Percentiles rank a stretch among this genome's conserved stretches.
phyloP scores from a whole-genome alignment of 2,329 filamentous ascomycete species.

The Gliomastix tumulicola region DNA sequence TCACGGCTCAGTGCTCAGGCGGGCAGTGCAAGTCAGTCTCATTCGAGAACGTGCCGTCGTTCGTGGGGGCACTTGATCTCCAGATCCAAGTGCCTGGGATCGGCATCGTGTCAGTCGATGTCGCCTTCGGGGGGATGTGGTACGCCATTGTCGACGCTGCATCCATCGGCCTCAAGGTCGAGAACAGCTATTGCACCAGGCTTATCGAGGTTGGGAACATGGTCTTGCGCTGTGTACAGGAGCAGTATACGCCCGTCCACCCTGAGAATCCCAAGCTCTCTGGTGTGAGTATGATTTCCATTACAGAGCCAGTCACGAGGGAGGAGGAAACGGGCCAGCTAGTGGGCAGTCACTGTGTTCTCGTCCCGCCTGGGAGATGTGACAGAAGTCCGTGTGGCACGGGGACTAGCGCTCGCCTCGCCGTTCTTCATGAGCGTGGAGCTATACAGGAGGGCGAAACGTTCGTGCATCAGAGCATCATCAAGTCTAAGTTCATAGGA shows the following conservation, averaged over 20 bases:
- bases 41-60: constrained; percentile 36
- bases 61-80: constrained; percentile 30
- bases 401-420: constrained; percentile 31
- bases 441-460: constrained; percentile 22
- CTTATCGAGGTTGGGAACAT: constrained; percentile 32
- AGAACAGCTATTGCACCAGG: constrained; percentile 18
- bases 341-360: constrained; percentile 29
- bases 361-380: constrained; percentile 33
- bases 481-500: constrained; percentile 29
- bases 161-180: constrained; percentile 24
- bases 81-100: constrained; percentile 30
- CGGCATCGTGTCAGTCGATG: constrained; percentile 29
- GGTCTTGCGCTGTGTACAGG: constrained; percentile 31
- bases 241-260: constrained; percentile 26
- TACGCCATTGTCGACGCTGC: constrained; percentile 32
- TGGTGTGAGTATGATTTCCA: constrained; percentile 31
- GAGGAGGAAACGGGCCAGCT: too few species aligned
- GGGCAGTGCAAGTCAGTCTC: constrained; percentile 35
- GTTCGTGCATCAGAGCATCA: constrained; percentile 28
- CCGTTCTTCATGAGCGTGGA: constrained; percentile 29
- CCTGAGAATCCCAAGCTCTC: constrained; percentile 31
- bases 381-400: constrained; percentile 37
- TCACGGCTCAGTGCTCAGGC: constrained; percentile 29
- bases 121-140: constrained; percentile 39
- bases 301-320: constrained; percentile 25